Conservation (phyloP, 169 alveolate species). For the Plasmodium reichenowi region DNA sequence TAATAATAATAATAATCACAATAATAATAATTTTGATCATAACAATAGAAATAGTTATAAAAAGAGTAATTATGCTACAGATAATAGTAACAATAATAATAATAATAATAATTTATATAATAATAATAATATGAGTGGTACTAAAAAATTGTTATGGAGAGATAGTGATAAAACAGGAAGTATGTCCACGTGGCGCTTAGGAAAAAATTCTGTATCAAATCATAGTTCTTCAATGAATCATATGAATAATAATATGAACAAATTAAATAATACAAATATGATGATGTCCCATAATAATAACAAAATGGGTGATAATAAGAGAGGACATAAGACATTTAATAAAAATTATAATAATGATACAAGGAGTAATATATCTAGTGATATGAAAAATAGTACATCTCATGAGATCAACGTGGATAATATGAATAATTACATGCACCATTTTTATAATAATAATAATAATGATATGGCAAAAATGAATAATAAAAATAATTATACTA, state of each 20-base stretch:
- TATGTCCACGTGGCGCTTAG: constrained; percentile 8
- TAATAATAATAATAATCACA: not conserved
- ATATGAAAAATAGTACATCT: not conserved
- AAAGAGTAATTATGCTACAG: not conserved
- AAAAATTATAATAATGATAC: constrained; percentile 13
- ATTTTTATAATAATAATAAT: no score
- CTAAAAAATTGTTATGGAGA: constrained; percentile 22
- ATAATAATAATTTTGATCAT: not conserved
- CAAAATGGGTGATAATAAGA: not conserved
- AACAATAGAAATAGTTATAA: constrained; percentile 1
- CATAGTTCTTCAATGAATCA: not conserved
- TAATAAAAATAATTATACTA: not conserved
- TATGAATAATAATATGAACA: no score
- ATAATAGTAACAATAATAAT: not conserved
- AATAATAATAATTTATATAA: not conserved
- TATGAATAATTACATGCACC: no score
- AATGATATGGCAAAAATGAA: not conserved
- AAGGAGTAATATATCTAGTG: not conserved
- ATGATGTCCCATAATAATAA: not conserved
- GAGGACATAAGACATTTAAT: constrained; percentile 6
- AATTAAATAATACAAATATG: no score
- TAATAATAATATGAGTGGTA: not conserved
- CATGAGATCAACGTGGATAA: not conserved
- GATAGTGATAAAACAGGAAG: not conserved
- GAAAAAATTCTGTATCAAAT: not conserved